Percentiles rank a stretch among this genome's conserved stretches.
Conservation (phyloP, 2,329 filamentous ascomycete species). For the Botryotinia calthae region DNA sequence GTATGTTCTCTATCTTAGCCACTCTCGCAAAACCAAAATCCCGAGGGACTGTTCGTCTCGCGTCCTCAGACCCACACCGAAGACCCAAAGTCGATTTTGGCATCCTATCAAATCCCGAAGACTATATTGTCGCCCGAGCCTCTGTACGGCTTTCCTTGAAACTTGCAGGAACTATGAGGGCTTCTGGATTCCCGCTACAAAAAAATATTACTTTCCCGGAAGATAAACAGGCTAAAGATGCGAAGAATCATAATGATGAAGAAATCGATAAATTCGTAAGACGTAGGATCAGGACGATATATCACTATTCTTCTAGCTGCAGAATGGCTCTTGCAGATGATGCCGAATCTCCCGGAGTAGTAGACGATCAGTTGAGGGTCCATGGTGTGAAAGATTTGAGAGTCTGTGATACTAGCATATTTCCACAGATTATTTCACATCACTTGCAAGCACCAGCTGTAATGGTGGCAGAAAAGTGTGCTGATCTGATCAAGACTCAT, state of each 20-base stretch:
- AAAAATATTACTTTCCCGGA: neutral
- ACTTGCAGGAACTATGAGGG: constrained; percentile 17
- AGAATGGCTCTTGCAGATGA: neutral
- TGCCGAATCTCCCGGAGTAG: constrained; percentile 24
- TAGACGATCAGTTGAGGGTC: constrained; percentile 31
- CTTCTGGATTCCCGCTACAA: neutral
- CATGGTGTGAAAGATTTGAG: constrained; percentile 31
- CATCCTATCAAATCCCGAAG: constrained; percentile 17
- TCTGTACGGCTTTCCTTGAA: constrained; percentile 21
- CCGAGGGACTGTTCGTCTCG: constrained; percentile 17
- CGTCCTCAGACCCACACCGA: constrained; percentile 16
- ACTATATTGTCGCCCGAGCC: constrained; percentile 12
- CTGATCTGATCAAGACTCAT: constrained; percentile 15
- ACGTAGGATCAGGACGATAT: neutral
- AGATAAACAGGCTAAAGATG: neutral
- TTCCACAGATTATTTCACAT: constrained; percentile 29
- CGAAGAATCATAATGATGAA: neutral
- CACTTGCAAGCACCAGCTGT: constrained; percentile 31
- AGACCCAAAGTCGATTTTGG: constrained; percentile 22
- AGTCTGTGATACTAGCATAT: constrained; percentile 32
- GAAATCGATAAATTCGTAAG: neutral
- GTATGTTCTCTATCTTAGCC: constrained; percentile 20
- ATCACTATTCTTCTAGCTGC: neutral
- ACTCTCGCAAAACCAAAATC: constrained; percentile 21
- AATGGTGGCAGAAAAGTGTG: constrained; percentile 32